Base-by-base conservation (phyloP, 148 eudicot species). In the Dysphania ambrosioides region DNA sequence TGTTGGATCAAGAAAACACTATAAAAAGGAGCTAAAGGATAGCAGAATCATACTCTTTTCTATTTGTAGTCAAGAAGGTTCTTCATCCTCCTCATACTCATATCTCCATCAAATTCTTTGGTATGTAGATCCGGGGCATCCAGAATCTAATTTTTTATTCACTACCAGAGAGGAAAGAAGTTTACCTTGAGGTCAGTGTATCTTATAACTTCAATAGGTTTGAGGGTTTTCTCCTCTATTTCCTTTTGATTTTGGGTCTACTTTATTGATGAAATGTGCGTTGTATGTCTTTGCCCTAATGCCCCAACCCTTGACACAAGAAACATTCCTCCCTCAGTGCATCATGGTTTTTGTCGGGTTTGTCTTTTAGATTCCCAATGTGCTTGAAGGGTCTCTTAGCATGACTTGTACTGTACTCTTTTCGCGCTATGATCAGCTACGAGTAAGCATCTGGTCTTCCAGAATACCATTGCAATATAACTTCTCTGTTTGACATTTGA, bases 131-230 rank as follows among this genome's bases (percentile, higher is more conserved):
- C 62, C 88, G 93, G 53, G 99, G 97, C 62, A 85, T 92, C 75
- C 87, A 90, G 87, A 95, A 90, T 78, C 80, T 95, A 68, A 89
- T 95, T 24, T 81, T 95, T 58, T 95, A 92, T 82, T 95, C 99
- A 66, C 90, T 95, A 34, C 99, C 98, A 5, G 97, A 95, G 84
- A 85, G 96, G 78, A 95, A 88, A 80, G 99, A 92, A 77, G 89
- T 95, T 78, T 95, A 95, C 84, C 99, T 97, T 58, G 99, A 95
- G 93, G 97, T 93, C 66, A 81, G 89, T 60, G 40, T 31, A 35
- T 29, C 26, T 44, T 59, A 49, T 29, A 34, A 26, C 29, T 49
- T 70, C 41, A 16, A 10, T 66, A 29, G 23, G 34, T 67, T 51
- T 16, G 15, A 18, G n/a, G 29, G 42, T 29, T 27, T 13, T 51